These are phyloP conservation scores for Elsinoe ampelina DNA, from an alignment of 2,329 filamentous ascomycete species.

Conservation along the genomic window DNA sequence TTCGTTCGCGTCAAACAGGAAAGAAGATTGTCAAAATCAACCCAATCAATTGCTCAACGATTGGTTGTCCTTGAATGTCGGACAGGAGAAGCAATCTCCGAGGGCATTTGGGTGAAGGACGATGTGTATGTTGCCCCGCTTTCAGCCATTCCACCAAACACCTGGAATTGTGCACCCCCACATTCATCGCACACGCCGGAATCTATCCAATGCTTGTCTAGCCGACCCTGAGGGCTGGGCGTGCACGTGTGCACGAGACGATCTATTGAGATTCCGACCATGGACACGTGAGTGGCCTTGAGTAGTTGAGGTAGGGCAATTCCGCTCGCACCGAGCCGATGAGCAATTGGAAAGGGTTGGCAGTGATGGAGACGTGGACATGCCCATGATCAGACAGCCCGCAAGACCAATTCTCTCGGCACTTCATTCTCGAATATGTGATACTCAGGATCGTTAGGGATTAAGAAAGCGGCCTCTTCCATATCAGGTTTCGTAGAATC, in stretches of 20 bases:
- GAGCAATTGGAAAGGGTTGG: too few species aligned
- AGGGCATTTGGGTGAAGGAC: slow-evolving; percentile 4
- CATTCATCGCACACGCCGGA: not conserved
- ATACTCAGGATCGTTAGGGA: slow-evolving; percentile 11
- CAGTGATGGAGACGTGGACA: too few species aligned
- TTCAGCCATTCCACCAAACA: not conserved
- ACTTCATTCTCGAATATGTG: not conserved
- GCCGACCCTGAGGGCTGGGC: slow-evolving; percentile 1
- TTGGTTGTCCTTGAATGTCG: not conserved
- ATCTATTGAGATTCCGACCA: not conserved
- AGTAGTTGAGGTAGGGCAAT: too few species aligned
- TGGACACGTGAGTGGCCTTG: not conserved
- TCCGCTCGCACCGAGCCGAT: too few species aligned
- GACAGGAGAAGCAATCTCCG: slow-evolving; percentile 8
- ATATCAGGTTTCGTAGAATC: not conserved
- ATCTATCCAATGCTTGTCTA: slow-evolving; percentile 5
- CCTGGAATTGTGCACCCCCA: not conserved
- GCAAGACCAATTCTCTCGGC: not conserved
- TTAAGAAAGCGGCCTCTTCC: slow-evolving; percentile 7
- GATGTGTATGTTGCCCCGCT: slow-evolving; percentile 3
- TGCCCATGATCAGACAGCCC: too few species aligned
- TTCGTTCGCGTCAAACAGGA: not conserved
- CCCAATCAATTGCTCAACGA: not conserved
- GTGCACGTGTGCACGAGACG: not conserved
- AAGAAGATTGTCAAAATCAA: not conserved